Base-by-base conservation (phyloP, 805 yeast species). In the Maudiozyma turicensis region DNA sequence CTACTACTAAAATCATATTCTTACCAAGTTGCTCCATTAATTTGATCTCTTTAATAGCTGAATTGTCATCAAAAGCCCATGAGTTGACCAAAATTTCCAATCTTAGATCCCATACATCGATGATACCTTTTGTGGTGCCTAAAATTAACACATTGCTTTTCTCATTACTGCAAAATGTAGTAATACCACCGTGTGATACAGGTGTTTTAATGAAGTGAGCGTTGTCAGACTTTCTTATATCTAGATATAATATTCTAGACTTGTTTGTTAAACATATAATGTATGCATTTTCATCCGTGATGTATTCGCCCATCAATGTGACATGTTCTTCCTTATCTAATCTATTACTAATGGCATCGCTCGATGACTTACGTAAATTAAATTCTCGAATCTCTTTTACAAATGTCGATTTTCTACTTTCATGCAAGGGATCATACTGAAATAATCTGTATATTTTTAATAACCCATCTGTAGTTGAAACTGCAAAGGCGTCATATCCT, bases 81-180 rank as follows among this genome's bases (percentile, higher is more conserved):
- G 82, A 70, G 52, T 76, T 81, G 35, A 87, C 68, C 40, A 76
- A 68, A 0, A 84, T 50, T 35, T 72, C 72, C 61, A 88, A 86
- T 48, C 95, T 70, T 35, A 86, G 54, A 63, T 89, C 96, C 95
- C 96, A 89, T 13, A 91, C 65, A 53, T 80, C 81, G 32, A 93
- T 60, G 0, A 82, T 68, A 1, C 97, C 97, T 39, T 75, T 76
- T 0, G 77, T 68, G 0, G 96, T 86, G 0, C 96, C 97, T 2
- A 84, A 60, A 8, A 86, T 62, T 1, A 86, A 61, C 87, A 96
- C 87, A 5, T 75, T 68, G 29, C 70, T 66, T 13, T 72, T 67
- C 0, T 67, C 63, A 48, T 82, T 84, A 26, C 84, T 65, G 1
- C 78, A 72, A 57, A 88, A 77, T 14, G 82, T 67, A 0, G 81